Conservation (phyloP, 352 stramenopile genomes). For the Thalassiosira ordinaria region DNA sequence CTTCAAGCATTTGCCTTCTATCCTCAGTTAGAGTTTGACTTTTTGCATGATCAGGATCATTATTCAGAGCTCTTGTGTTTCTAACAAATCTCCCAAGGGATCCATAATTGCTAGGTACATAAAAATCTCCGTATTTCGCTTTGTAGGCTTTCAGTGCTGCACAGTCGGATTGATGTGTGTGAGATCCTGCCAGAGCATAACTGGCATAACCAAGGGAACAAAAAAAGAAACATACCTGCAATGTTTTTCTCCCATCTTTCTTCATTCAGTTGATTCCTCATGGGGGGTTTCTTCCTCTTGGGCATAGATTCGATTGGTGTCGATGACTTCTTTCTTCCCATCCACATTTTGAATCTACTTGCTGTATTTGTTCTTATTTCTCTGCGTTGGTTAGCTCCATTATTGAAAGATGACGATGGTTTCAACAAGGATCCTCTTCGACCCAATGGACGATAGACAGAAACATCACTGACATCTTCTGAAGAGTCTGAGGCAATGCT, state of each 20-base stretch:
- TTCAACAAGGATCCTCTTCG: neutral
- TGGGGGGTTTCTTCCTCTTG: conserved; percentile 2
- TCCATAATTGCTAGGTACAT: conserved; percentile 8
- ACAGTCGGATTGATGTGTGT: no score
- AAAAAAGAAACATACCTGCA: conserved; percentile 7
- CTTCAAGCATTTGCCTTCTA: conserved; percentile 16
- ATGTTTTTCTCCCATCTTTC: conserved; percentile 15
- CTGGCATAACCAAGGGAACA: no score
- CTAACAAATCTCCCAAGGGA: conserved; percentile 15
- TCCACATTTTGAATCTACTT: conserved; percentile 20
- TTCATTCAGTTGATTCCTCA: no score
- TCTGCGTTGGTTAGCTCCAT: neutral
- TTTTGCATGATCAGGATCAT: conserved; percentile 5
- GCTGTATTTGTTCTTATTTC: neutral
- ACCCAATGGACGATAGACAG: neutral
- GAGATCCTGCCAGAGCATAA: no score
- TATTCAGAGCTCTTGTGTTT: neutral
- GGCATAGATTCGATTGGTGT: neutral
- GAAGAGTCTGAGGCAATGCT: neutral
- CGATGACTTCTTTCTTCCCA: conserved; percentile 9
- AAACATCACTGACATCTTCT: neutral
- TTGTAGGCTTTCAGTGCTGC: conserved; percentile 19
- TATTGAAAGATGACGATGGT: no score
- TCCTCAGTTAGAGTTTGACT: conserved; percentile 13
- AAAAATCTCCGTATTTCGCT: conserved; percentile 7